Base-by-base conservation (phyloP, 2,329 filamentous ascomycete species). In the Phialocephala sp. region DNA sequence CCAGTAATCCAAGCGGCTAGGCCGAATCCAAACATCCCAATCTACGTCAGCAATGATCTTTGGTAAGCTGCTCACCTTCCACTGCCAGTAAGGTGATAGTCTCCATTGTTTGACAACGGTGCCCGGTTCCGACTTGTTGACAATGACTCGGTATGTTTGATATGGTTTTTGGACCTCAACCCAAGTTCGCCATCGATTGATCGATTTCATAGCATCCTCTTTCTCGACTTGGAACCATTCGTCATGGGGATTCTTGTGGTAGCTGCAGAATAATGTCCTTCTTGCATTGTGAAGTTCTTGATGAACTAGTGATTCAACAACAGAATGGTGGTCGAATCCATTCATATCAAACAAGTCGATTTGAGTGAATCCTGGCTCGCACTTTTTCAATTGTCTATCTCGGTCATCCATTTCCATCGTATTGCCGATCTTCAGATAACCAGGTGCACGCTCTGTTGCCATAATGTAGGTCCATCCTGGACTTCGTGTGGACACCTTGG, bases 141-240 rank as follows among this genome's bases (percentile, higher is more conserved):
- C 6, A 6, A 32, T 32, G 27, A 32, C 27, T 32, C 18, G 15
- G 6, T 43, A 43, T 43, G 41, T 18, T 24, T 50, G 6, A 57
- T 67, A 70, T 8, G 66, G 68, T 39, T 64, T 54, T 20, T 65
- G 41, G 12, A 50, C 41, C 24, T 47, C 56, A 18, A 71, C 37
- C 69, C 68, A 71, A 27, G 22, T 32, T n/a, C 64, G 62, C 66
- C 69, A 71, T 22, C 62, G 47, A 12, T 59, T 15, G 6, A 71
- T 63, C 4, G 59, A 41, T 36, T 64, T 62, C 35, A 66, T 50
- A 5, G 64, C 68, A 18, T 36, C 59, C 14, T 62, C 14, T 35
- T 60, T 55, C 20, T 64, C 45, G 2, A 65, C 45, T 20, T 70
- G 61, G 37, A 67, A 66, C 69, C 69, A 70, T 43, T 71, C 68